phyloP scores from a whole-genome alignment of 768 basidiomycete species.

The Zangia roseola region DNA sequence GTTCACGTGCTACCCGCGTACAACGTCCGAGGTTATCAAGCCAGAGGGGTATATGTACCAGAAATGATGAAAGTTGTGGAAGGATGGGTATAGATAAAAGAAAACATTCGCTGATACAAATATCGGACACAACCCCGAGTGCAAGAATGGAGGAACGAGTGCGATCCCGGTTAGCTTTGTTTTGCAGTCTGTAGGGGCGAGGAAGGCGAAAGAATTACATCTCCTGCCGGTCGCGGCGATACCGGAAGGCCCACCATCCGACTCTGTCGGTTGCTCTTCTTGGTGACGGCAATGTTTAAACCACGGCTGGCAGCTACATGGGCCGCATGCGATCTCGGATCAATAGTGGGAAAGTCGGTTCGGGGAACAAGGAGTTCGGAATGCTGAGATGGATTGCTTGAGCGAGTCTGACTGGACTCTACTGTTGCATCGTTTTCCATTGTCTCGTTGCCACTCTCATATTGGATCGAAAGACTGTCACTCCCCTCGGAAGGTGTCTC shows the following conservation, averaged over 20 bases:
- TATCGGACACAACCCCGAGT: conserved; percentile 3
- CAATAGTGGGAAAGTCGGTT: conserved; percentile 29
- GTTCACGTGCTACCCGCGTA: neutral
- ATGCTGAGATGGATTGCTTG: conserved; percentile 36
- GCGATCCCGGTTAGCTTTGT: conserved; percentile 17
- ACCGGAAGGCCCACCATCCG: conserved; percentile 62
- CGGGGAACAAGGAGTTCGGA: conserved; percentile 18
- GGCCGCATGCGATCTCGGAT: conserved; percentile 52
- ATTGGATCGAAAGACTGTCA: conserved; percentile 64
- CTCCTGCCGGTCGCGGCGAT: conserved; percentile 34
- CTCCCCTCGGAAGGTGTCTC: conserved; percentile 68
- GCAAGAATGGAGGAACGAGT: neutral
- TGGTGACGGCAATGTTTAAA: conserved; percentile 61
- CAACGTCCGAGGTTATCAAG: conserved; percentile 4
- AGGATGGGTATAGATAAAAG: conserved; percentile 28
- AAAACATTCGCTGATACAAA: conserved; percentile 14
- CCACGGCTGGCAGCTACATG: conserved; percentile 65
- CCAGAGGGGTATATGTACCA: conserved; percentile 24
- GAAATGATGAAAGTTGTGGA: conserved; percentile 3
- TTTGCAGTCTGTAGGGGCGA: conserved; percentile 26
- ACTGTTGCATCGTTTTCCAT: conserved; percentile 55
- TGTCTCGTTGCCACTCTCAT: conserved; percentile 75
- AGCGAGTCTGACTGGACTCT: conserved; percentile 43
- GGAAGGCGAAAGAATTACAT: conserved; percentile 11
- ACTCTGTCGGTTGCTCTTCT: conserved; percentile 62